Base-by-base conservation (phyloP, 805 yeast genomes). In the Cyberlindnera mycetangii region DNA sequence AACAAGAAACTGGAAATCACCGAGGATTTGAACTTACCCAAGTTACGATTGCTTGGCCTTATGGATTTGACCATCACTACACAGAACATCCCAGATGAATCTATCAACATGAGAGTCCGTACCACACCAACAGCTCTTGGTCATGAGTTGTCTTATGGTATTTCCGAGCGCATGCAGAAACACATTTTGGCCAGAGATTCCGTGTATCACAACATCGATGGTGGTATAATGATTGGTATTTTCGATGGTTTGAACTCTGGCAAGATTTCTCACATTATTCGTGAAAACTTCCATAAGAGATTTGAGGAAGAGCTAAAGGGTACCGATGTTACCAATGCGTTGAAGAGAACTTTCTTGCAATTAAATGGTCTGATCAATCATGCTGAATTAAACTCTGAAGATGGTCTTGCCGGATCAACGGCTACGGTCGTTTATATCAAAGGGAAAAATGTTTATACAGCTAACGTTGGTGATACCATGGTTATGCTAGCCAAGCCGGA, bases 11-110 rank as follows among this genome's bases (percentile, higher is more conserved):
- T 93, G 51, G 98, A 93, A 60, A 90, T 93, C 56, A 85, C 83
- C 58, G 85, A 81, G 10, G 86, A 83, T 48, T 77, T 90, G 57
- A 90, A 89, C 48, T 68, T 93, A 59, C 81, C 84, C 41, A 73
- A 85, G 32, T 66, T 93, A 49, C 77, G 75, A 50, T 78, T 86
- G 10, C 69, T 93, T 40, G 97, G 98, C 0, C 71, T 93, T 50
- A 89, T 93, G 83, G 99, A 93, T 70, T 95, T 93, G 19, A 93
- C 99, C 1, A 74, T 92, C 49, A 89, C 96, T 1, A 85, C 95
- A 0, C 83, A 89, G 14, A 74, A 84, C 12, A 85, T 90, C 7
- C 98, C 97, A 8, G 98, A 92, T 64, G 96, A 90, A 64, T 73
- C 78, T 10, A 79, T 79, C 11, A 83, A 85, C 55, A 77, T 86